Evolutionary conservation across 2,329 filamentous ascomycete genomes (phyloP), one percentile per base, ranked within the genome.

Genomic region (Neospermospora avenae): DNA sequence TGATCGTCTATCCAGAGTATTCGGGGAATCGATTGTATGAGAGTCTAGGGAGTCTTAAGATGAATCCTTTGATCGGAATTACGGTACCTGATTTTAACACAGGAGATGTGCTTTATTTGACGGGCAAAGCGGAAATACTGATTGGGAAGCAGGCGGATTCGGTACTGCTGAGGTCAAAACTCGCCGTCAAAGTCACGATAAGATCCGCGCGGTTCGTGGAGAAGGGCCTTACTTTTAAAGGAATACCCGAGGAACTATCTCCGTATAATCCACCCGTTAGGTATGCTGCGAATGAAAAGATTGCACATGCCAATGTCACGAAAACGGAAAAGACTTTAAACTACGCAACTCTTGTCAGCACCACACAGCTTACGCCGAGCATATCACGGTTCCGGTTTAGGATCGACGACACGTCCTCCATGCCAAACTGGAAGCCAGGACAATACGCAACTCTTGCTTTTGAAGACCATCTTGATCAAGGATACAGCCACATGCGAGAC

Each of bases 11-110:
- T 73, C 91, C 91, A 0, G 91, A 96, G 70, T 95, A 65, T 72
- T 91, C 88, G 0, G 91, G 91, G 11, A 95, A 95, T 73, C 78
- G 89, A 18, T 76, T 93, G 0, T 95, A 93, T 68, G 90, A 95
- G 72, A 89, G 87, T 0, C 79, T 95, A 0, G 91, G 91, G 1
- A 95, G 95, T 70, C 76, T 95, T 16, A 77, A 81, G 42, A 73
- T 80, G 11, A 86, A 86, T 39, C 88, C 89, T 0, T 74, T 77
- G 10, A 82, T 88, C 1, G 90, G 90, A 1, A 73, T 92, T 53
- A 83, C 82, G 4, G 79, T 96, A 25, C 90, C 90, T 0, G 84
- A 92, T 71, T 93, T 89, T 69, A 80, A 81, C 3, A 88, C 83
- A 0, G 88, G 88, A 1, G 77, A 89, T 66, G 84, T 89, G 8